Conservation (phyloP, 1,139 yeast species). For the Candida sp. region DNA sequence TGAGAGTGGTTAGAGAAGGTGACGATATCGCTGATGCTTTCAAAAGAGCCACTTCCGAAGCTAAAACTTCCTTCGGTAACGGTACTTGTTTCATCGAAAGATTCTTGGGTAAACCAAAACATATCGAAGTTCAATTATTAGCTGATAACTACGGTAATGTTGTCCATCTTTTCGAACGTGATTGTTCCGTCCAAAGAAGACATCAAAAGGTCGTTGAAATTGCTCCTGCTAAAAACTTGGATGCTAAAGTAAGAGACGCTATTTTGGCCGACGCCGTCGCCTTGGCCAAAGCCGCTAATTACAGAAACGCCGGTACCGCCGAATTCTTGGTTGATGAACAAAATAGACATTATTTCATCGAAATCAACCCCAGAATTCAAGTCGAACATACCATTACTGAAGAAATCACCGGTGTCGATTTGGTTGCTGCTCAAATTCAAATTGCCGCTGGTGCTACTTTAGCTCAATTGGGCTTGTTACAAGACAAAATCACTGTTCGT, state of each 20-base stretch:
- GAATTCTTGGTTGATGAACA: slow-evolving; percentile 93
- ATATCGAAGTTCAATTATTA: slow-evolving; percentile 93
- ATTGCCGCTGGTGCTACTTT: slow-evolving; percentile 98
- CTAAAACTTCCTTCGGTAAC: slow-evolving; percentile 91
- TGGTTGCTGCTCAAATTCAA: slow-evolving; percentile 98
- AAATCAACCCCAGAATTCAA: slow-evolving; percentile 98
- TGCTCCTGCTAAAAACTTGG: slow-evolving; percentile 96
- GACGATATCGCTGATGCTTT: slow-evolving; percentile 92
- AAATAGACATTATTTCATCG: slow-evolving; percentile 96
- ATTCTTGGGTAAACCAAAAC: slow-evolving; percentile 93
- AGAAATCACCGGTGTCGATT: slow-evolving; percentile 97
- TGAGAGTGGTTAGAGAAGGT: slow-evolving; percentile 98
- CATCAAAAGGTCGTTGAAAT: slow-evolving; percentile 99
- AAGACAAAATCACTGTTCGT: slow-evolving; percentile 91
- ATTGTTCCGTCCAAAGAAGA: slow-evolving; percentile 98
- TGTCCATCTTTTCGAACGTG: slow-evolving; percentile 94
- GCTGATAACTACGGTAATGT: slow-evolving; percentile 96
- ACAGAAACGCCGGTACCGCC: slow-evolving; percentile 98
- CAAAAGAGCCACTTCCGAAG: slow-evolving; percentile 92
- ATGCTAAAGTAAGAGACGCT: slow-evolving; percentile 79
- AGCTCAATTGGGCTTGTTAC: slow-evolving; percentile 86
- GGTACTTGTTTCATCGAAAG: slow-evolving; percentile 98
- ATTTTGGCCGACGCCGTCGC: slow-evolving; percentile 92
- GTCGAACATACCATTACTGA: slow-evolving; percentile 99
- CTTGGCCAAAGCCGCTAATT: slow-evolving; percentile 83